phyloP scores from a whole-genome alignment of 2,329 filamentous ascomycete genomes.

The Arachnomyces sp. region DNA sequence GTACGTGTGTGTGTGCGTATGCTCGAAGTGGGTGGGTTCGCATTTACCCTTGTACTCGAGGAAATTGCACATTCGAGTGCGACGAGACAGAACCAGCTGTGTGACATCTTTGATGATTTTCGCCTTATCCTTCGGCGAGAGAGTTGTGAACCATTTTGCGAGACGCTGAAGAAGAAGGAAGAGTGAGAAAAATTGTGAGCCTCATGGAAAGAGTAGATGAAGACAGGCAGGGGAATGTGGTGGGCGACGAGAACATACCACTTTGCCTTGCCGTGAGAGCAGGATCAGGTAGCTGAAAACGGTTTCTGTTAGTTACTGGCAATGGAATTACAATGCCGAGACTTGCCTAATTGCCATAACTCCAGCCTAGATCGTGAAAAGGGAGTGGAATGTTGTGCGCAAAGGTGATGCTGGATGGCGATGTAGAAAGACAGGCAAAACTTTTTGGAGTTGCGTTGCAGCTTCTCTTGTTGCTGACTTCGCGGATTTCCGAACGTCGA shows the following conservation, averaged over 20 bases:
- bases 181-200: conserved; percentile 13
- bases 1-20: not conserved
- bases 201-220: conserved; percentile 1
- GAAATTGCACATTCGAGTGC: conserved; percentile 99
- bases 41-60: conserved; percentile 88
- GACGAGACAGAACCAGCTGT: conserved; percentile 87
- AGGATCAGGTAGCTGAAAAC: conserved; percentile 80
- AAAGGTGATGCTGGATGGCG: conserved; percentile 4
- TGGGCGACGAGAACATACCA: conserved; percentile 59
- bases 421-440: conserved; percentile 1
- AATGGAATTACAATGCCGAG: not conserved
- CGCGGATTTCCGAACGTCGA: too few relatives aligned
- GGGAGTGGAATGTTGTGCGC: conserved; percentile 1
- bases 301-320: not conserved
- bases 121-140: conserved; percentile 96
- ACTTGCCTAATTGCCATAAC: conserved; percentile 50
- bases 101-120: conserved; percentile 99
- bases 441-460: not conserved
- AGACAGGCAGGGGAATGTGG: conserved; percentile 20
- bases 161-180: conserved; percentile 58
- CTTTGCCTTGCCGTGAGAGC: conserved; percentile 96
- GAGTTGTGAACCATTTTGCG: conserved; percentile 98
- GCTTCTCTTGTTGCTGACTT: not conserved
- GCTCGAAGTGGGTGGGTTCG: conserved; percentile 2
- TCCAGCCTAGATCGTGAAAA: conserved; percentile 1